Evolutionary conservation across 2,329 filamentous ascomycete genomes (phyloP).

Genomic region (Aureobasidium lini): DNA sequence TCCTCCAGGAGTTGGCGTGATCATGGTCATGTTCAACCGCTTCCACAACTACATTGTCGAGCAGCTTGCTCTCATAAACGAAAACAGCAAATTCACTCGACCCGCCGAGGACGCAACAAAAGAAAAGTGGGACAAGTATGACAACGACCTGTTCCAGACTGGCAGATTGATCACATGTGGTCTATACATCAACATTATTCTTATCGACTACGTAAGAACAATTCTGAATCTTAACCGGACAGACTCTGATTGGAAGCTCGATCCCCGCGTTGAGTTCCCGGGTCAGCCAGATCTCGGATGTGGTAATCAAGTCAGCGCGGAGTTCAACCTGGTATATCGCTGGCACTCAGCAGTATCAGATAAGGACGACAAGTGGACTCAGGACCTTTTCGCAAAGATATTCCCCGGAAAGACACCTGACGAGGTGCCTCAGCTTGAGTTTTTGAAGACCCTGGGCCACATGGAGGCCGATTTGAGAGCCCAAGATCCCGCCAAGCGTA

Average conservation of each 20-base stretch:
- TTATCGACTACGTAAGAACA: slow-evolving; percentile 47
- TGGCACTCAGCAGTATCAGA: slow-evolving; percentile 41
- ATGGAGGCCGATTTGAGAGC: slow-evolving; percentile 23
- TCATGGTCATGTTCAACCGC: slow-evolving; percentile 60
- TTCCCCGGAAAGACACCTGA: slow-evolving; percentile 20
- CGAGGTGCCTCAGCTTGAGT: slow-evolving; percentile 19
- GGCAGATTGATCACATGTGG: slow-evolving; percentile 46
- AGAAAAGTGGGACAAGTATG: slow-evolving; percentile 27
- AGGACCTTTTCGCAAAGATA: slow-evolving; percentile 31
- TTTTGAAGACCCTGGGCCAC: slow-evolving; percentile 25
- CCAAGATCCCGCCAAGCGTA: slow-evolving; percentile 24
- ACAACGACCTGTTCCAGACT: slow-evolving; percentile 46
- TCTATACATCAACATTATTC: slow-evolving; percentile 47
- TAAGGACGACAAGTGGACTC: slow-evolving; percentile 40
- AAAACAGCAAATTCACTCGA: slow-evolving; percentile 67
- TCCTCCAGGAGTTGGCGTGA: slow-evolving; percentile 59
- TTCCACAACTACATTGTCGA: slow-evolving; percentile 84
- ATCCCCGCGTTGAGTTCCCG: slow-evolving; percentile 34
- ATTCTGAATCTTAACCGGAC: slow-evolving; percentile 42
- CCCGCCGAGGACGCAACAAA: slow-evolving; percentile 46
- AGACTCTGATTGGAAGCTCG: slow-evolving; percentile 37
- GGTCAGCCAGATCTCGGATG: slow-evolving; percentile 34
- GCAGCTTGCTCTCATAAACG: slow-evolving; percentile 78
- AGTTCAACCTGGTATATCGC: slow-evolving; percentile 49
- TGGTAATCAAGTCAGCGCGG: slow-evolving; percentile 45